Base-by-base conservation (phyloP, 768 basidiomycete species). In the Chalciporus chontae region DNA sequence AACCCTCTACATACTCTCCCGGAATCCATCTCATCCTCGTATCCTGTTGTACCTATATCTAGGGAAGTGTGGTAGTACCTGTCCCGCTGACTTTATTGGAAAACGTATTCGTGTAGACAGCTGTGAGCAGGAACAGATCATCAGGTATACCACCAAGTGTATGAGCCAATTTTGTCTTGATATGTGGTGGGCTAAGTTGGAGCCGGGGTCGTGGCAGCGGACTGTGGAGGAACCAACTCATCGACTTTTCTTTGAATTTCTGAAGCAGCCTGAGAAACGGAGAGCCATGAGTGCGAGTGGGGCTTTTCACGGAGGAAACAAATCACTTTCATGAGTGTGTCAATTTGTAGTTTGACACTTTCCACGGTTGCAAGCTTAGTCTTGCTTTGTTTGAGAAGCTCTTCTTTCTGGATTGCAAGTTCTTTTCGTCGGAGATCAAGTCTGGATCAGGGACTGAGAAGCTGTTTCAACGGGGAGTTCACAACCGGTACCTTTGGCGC, bases 331-430 rank as follows among this genome's bases (percentile, higher is more conserved):
- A 86, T 77, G 26, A 91, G 74, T 3, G 74, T 68, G 61, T 91
- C 90, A 51, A 93, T 83, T 57, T 91, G 87, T 7, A 74, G 62
- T 64, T 90, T 90, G 55, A 94, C 82, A 55, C 68, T 84, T 60
- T 94, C 91, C 73, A 89, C 78, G 17, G 82, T 85, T 37, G 77
- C 64, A 24, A 78, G 70, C 64, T 90, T 87, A n/a, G 75, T 61
- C 69, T 85, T 88, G 72, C 86, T 87, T 63, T 88, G 78, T 62
- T 85, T 90, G 49, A 92, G 73, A 43, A 93, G 76, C 9, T 87
- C 84, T 44, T 93, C 89, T 65, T 90, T 92, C 53, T 81, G 75
- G 46, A 77, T 71, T 15, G 75, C 51, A 24, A 93, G 79, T 47
- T 87, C 85, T 62, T 83, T 88, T 59, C 78, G 80, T 62, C 63